These are phyloP conservation scores for Scutellaria galericulata DNA, from an alignment of 257 asterid genomes.

Conservation along the genomic window DNA sequence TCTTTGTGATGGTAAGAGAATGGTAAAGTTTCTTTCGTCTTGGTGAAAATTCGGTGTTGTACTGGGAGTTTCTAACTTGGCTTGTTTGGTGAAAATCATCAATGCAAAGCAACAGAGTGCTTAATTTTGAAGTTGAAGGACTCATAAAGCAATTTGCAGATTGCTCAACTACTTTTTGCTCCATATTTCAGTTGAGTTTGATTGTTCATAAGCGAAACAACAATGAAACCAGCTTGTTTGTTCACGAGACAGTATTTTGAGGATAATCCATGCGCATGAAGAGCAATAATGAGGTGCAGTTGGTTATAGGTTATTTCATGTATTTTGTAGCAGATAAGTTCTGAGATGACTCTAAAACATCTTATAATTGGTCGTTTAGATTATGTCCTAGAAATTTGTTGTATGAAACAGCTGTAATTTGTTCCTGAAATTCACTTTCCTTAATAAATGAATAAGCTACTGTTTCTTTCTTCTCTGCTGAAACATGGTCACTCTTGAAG, in stretches of 20 bases:
- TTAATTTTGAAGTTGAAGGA: neutral
- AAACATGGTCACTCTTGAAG: neutral
- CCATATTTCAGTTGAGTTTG: conserved; percentile 5
- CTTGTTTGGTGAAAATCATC: conserved; percentile 38
- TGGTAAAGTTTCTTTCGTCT: conserved; percentile 21
- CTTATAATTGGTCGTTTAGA: conserved; percentile 20
- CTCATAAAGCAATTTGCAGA: conserved; percentile 10
- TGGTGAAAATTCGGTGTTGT: conserved; percentile 29
- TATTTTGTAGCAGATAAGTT: conserved; percentile 33
- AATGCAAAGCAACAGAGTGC: conserved; percentile 28
- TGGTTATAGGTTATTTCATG: conserved; percentile 20
- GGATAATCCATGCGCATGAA: conserved; percentile 7
- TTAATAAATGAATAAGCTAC: conserved; percentile 17
- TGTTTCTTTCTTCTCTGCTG: neutral
- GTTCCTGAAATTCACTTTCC: conserved; percentile 29
- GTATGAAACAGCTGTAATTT: conserved; percentile 34
- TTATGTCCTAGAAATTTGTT: conserved; percentile 19
- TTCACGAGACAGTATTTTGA: conserved; percentile 22
- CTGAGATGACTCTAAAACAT: conserved; percentile 25
- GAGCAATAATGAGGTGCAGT: conserved; percentile 20
- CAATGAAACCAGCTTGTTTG: conserved; percentile 1
- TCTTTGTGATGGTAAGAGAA: neutral
- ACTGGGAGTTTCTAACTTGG: conserved; percentile 27
- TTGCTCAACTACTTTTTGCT: neutral
- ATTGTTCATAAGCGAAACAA: conserved; percentile 11